phyloP scores from a whole-genome alignment of 2,329 filamentous ascomycete genomes.

The Annulohypoxylon truncatum region DNA sequence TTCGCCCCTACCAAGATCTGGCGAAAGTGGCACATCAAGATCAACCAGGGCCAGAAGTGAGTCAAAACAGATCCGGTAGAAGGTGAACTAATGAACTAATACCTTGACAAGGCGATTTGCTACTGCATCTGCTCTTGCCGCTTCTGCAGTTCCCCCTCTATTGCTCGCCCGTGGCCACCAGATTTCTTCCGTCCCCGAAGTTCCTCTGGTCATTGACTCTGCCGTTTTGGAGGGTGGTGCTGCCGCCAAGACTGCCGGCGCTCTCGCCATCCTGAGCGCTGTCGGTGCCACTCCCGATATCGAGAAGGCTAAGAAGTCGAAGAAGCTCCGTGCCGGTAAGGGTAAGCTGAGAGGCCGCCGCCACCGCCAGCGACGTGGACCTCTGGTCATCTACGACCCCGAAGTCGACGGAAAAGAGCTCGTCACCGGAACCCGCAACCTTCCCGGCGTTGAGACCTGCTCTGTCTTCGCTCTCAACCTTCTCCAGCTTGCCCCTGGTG shows the following conservation, averaged over 20 bases:
- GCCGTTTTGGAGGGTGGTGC: constrained; percentile 83
- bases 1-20: constrained; percentile 99
- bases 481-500: constrained; percentile 98
- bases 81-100: constrained; percentile 44
- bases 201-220: constrained; percentile 95
- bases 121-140: constrained; percentile 95
- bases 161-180: constrained; percentile 97
- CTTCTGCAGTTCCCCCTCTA: constrained; percentile 93
- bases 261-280: constrained; percentile 87
- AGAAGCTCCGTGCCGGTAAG: constrained; percentile 98
- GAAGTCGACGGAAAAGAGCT: constrained; percentile 96
- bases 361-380: constrained; percentile 96
- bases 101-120: constrained; percentile 83
- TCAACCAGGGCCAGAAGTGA: constrained; percentile 98
- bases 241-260: constrained; percentile 88
- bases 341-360: constrained; percentile 98
- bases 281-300: constrained; percentile 91
- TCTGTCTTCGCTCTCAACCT: constrained; percentile 96
- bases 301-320: constrained; percentile 94
- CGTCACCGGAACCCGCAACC: constrained; percentile 96
- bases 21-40: constrained; percentile 99
- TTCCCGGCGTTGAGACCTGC: constrained; percentile 96
- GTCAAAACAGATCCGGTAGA: constrained; percentile 47
- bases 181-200: constrained; percentile 90
- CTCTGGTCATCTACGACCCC: constrained; percentile 97